Conservation (phyloP, 768 basidiomycete genomes). For the Neoboletus subvelutipes region DNA sequence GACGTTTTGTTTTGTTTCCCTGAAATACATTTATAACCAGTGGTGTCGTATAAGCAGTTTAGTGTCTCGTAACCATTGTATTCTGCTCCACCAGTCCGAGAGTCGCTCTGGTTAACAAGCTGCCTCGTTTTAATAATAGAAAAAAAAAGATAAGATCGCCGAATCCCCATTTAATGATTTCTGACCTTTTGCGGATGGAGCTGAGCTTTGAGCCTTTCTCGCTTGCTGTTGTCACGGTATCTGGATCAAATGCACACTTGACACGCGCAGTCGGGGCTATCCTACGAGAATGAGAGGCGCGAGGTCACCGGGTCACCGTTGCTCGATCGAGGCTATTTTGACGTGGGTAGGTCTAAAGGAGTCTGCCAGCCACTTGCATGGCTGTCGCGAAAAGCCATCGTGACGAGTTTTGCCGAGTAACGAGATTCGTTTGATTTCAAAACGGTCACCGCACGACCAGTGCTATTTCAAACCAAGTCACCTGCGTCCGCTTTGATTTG, state of each 20-base stretch:
- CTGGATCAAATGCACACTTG: not conserved
- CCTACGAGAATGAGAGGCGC: no score
- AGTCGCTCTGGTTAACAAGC: not conserved
- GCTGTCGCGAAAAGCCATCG: not conserved
- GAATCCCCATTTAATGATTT: not conserved
- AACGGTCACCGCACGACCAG: not conserved
- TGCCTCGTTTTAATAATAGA: not conserved
- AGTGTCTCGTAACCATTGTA: not conserved
- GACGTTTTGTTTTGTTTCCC: not conserved
- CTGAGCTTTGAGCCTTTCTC: not conserved
- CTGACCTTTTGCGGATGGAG: not conserved
- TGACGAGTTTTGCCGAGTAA: not conserved
- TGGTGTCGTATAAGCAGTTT: not conserved
- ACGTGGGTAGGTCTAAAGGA: not conserved
- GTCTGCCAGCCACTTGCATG: not conserved
- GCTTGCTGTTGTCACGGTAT: not conserved
- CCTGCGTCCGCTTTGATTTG: not conserved
- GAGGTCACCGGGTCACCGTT: not conserved
- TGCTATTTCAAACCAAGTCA: not conserved
- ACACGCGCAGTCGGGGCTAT: not conserved
- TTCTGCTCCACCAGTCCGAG: not conserved
- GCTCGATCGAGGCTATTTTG: not conserved
- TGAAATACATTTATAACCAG: not conserved
- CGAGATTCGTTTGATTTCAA: not conserved
- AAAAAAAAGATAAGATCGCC: not conserved